Conservation (phyloP, 495 filamentous ascomycete genomes). For the Hypoxylon rickii region DNA sequence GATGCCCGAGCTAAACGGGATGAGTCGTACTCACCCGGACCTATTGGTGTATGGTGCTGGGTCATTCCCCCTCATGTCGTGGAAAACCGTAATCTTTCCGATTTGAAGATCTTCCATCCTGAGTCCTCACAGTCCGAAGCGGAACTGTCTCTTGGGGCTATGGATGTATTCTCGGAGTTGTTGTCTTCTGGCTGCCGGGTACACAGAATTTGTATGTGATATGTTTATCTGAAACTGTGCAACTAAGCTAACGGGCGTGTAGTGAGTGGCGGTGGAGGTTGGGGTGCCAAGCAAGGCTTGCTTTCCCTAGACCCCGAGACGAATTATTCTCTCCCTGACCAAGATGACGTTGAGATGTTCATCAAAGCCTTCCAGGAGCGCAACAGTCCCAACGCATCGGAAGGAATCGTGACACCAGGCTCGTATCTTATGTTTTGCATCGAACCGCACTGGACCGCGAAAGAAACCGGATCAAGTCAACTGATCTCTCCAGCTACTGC, state of each 20-base stretch:
- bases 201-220: constrained; percentile 61
- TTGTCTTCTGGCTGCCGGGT: constrained; percentile 57
- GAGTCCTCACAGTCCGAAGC: constrained; percentile 28
- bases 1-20: constrained; percentile 36
- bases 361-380: constrained; percentile 36
- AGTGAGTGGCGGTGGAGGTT: constrained; percentile 89
- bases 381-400: constrained; percentile 22
- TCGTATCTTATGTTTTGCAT: constrained; percentile 56
- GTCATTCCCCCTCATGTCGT: constrained; percentile 53
- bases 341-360: constrained; percentile 38
- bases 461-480: constrained; percentile 14
- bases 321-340: constrained; percentile 37
- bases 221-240: background rate
- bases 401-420: constrained; percentile 47
- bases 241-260: constrained; percentile 18
- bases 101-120: constrained; percentile 21
- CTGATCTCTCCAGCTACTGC: constrained; percentile 6
- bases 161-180: constrained; percentile 32
- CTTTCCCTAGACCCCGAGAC: constrained; percentile 79
- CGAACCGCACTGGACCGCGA: constrained; percentile 31
- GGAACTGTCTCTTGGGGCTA: constrained; percentile 16
- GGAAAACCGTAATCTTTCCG: constrained; percentile 18
- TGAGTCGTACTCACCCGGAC: constrained; percentile 37
- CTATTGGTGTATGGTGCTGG: constrained; percentile 78
- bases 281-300: constrained; percentile 84